These are phyloP conservation scores for Alternaria burnsii DNA, from an alignment of 2,329 filamentous ascomycete genomes.

Conservation along the genomic window DNA sequence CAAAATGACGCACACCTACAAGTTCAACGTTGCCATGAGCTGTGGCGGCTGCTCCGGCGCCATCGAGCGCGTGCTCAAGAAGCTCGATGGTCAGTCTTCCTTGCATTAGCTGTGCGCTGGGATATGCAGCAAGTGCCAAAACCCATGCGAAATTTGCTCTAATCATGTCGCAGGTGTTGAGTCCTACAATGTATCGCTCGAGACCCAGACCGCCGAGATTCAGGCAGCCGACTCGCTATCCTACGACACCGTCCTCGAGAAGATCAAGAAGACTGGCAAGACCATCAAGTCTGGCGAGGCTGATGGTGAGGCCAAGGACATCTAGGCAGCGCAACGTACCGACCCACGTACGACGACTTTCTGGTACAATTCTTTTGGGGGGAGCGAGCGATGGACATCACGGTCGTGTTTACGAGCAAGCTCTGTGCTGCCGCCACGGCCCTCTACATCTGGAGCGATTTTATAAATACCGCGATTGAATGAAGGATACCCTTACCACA, in stretches of 20 bases:
- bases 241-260: constrained; percentile 83
- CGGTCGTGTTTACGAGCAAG: constrained; percentile 12
- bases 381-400: constrained; percentile 29
- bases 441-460: constrained; percentile 7
- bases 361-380: constrained; percentile 25
- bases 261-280: constrained; percentile 96
- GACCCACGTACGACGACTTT: constrained; percentile 1
- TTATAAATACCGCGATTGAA: constrained; percentile 10
- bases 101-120: constrained; percentile 7
- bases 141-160: constrained; percentile 10
- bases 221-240: constrained; percentile 72
- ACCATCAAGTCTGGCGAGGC: constrained; percentile 80
- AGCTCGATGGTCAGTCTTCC: constrained; percentile 76
- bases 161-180: constrained; percentile 73
- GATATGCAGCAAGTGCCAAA: neutral
- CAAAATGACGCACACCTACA: constrained; percentile 84
- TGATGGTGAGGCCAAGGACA: constrained; percentile 62
- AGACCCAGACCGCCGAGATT: constrained; percentile 82
- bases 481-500: constrained; percentile 7
- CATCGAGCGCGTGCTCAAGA: constrained; percentile 89
- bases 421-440: constrained; percentile 12
- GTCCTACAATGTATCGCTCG: constrained; percentile 85
- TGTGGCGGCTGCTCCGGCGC: constrained; percentile 97
- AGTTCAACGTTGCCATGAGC: constrained; percentile 93
- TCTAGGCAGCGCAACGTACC: constrained; percentile 25